Evolutionary conservation across 805 yeast species (phyloP), one percentile per base, ranked within the genome.

Genomic region (Metschnikowia peoriensis): DNA sequence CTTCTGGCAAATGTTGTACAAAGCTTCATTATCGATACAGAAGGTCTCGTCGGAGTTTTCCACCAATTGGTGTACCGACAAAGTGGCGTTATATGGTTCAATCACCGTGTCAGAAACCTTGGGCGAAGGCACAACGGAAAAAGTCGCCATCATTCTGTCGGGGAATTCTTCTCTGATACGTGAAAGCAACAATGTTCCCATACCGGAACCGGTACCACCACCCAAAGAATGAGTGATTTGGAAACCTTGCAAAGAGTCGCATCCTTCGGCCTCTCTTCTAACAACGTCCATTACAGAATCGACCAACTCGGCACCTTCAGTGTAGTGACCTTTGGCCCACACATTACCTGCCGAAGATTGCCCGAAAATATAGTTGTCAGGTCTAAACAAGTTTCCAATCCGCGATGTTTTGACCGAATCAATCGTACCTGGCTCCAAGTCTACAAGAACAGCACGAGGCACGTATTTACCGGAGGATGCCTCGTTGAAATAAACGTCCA

Each of bases 251-350:
- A 91, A 80, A 56, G 96, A 86, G 70, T 91, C 97, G 71, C 96
- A 84, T 41, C 87, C 87, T 76, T 91, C 97, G 35, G 96, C 96
- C 73, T 91, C 97, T 71, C 97, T 86, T 76, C 97, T 85, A 44
- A 91, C 83, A 37, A 88, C 90, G 61, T 91, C 97, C 79, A 91
- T 73, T 17, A 91, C 96, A 27, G 90, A 82, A 66, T 91, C 97
- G 41, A 89, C 92, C 60, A 91, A 79, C 77, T 91, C 97, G 5
- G 97, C 96, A 63, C 97, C 97, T 72, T 91, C 97, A 38, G 97
- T 91, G 78, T 91, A 91, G 75, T 88, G 94, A 67, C 97, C 97
- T 71, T 90, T 91, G 51, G 97, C 97, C 97, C 97, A 91, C 63
- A 89, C 96, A 66, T 91, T 91, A 64, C 97, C 97, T 1, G 97